Base-by-base conservation (phyloP, 2,329 filamentous ascomycete genomes). In the Monilinia vaccinii-corymbosi region DNA sequence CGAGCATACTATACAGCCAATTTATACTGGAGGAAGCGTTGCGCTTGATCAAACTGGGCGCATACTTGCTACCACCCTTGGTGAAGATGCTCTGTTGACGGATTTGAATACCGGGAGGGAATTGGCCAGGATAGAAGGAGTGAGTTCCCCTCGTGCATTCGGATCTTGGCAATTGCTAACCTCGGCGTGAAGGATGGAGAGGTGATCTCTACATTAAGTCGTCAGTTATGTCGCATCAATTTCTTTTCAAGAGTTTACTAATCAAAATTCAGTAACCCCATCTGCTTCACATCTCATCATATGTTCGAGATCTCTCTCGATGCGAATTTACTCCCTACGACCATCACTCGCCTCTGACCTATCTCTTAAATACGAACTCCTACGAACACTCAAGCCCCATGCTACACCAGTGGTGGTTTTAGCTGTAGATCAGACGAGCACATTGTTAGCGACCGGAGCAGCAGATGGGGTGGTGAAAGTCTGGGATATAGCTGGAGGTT, bases 401-500 rank as follows among this genome's bases (percentile, higher is more conserved):
- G 82, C 85, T 0, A 92, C 93, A 2, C 94, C 95, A 0, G 91
- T 97, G 1, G 86, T 96, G 1, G 90, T 93, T 10, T 79, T 93
- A 16, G 86, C 90, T 1, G 85, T 94, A 63, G 94, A 99, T 72
- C 81, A 84, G 58, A 96, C 92, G 1, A 88, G 92, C 69, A 96
- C 93, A 2, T 78, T 99, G 14, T 79, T 99, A 47, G 94, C 92
- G 18, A 97, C 93, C 18, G 94, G 95, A 64, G 90, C 89, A 52
- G 92, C 94, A 4, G 94, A 99, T 71, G 94, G 94, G 28, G 84
- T 88, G 0, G 89, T 97, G 68, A 99, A 99, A 74, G 87, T 99
- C 56, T 99, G 93, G 93, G 94, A 99, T 74, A 91, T 99, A 62
- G 79, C 81, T 53, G 90, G 87, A 48, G 94, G 94, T 25, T 97